Evolutionary conservation across 805 yeast species (phyloP), one percentile per base, ranked within the genome.

Genomic region (Metschnikowia gelsemii): DNA sequence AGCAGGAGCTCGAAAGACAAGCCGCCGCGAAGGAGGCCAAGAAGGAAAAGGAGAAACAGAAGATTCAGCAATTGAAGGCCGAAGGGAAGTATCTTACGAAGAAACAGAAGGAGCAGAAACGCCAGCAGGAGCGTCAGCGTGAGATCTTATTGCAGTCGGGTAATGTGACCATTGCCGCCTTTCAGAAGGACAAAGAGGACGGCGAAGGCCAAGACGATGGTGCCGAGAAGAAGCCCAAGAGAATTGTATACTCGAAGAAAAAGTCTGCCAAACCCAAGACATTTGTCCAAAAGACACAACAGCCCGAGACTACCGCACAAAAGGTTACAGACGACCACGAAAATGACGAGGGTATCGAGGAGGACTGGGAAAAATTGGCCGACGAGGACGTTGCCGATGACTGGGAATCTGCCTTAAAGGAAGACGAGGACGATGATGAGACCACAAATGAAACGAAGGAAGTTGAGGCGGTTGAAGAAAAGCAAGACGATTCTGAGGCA

Each of bases 51-150:
- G 97, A 91, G 58, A 84, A 77, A 67, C 76, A 77, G 45, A 89
- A 85, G 73, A 84, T 79, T 52, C 99, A 93, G 57, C 91, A 87
- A 68, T 79, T 93, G 63, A 87, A 87, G 68, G 93, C 96, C 25
- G 97, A 91, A 68, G 99, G 99, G 59, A 93, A 93, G 62, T 80
- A 83, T 41, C 70, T 93, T 60, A 86, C 96, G 45, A 93, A 87
- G 72, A 91, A 90, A 62, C 99, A 93, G 74, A 88, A 86, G 68
- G 96, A 89, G 65, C 96, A 89, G 62, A 86, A 87, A 70, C 87
- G 82, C 40, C 65, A 82, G 29, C 78, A 82, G 57, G 97, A 91
- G 60, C 85, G 86, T 62, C 88, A 98, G 70, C 85, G 95, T 64
- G 86, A 86, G 51, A 89, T 83, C 57, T 72, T 91, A 47, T 74